phyloP scores from a whole-genome alignment of 2,329 filamentous ascomycete species.

The Xylaria sp. region DNA sequence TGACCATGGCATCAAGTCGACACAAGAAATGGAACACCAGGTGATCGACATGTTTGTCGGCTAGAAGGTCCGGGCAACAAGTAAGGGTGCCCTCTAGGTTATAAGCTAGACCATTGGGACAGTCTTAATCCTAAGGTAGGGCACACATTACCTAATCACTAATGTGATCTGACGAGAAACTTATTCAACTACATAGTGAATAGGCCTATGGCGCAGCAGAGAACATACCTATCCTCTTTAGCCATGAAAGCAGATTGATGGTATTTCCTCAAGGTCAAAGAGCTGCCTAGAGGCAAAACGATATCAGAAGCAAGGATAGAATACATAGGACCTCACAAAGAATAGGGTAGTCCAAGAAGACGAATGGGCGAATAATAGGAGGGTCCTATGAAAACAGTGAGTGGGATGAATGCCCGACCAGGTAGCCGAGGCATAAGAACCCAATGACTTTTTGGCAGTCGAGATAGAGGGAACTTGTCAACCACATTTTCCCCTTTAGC shows the following conservation, averaged over 20 bases:
- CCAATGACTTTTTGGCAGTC: constrained; percentile 7
- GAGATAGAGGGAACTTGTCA: constrained; percentile 12
- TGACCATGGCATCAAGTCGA: constrained; percentile 48
- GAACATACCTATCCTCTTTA: neutral
- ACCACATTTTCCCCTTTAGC: neutral
- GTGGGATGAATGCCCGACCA: constrained; percentile 12
- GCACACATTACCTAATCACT: constrained; percentile 11
- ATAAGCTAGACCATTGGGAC: neutral
- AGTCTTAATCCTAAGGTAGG: constrained; percentile 27
- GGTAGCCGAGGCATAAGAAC: neutral
- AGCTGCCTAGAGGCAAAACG: constrained; percentile 1
- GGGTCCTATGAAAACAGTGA: constrained; percentile 6
- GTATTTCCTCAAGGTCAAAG: constrained; percentile 24
- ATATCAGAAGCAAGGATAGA: constrained; percentile 10
- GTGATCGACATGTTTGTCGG: constrained; percentile 50
- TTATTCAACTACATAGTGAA: constrained; percentile 31
- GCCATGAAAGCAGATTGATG: constrained; percentile 13
- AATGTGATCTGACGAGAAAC: constrained; percentile 21
- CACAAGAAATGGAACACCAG: constrained; percentile 47
- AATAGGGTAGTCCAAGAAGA: neutral
- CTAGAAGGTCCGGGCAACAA: constrained; percentile 16
- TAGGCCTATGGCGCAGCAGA: constrained; percentile 9
- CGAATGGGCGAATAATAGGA: constrained; percentile 2
- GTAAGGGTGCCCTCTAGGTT: neutral
- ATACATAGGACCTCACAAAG: neutral